Conservation (phyloP, 2,329 filamentous ascomycete genomes). For the Metarhizium anisopliae region DNA sequence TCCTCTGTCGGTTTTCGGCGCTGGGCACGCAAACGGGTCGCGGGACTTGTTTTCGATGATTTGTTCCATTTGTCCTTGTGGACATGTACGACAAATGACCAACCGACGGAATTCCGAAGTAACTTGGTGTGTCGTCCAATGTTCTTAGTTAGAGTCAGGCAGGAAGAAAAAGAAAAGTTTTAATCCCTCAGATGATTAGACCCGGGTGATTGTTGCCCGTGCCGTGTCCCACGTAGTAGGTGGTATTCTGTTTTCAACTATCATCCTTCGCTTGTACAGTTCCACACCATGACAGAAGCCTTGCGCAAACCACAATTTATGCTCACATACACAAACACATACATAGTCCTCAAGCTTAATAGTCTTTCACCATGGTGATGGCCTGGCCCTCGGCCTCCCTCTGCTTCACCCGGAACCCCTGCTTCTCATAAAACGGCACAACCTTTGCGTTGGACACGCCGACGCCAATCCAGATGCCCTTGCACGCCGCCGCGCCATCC, state of each 20-base stretch:
- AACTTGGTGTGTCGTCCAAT: neutral
- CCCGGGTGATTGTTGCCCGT: neutral
- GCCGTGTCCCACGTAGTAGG: neutral
- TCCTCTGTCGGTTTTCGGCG: neutral
- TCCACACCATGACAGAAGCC: too few species aligned
- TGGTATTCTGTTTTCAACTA: too few species aligned
- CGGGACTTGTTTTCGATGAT: neutral
- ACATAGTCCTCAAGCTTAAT: neutral
- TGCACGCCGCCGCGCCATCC: constrained; percentile 7
- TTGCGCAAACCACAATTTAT: too few species aligned
- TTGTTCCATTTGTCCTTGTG: neutral
- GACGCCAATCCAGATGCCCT: constrained; percentile 25
- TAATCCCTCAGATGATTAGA: neutral
- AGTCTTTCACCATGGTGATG: constrained; percentile 33
- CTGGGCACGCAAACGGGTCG: neutral
- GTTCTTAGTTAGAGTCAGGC: neutral
- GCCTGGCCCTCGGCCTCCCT: constrained; percentile 23
- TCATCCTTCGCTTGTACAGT: too few species aligned
- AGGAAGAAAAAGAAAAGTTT: neutral
- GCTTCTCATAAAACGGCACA: too few species aligned
- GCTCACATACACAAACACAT: too few species aligned
- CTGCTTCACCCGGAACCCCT: too few species aligned
- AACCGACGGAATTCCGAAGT: neutral
- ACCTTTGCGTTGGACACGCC: too few species aligned
- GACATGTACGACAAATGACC: neutral